Conservation (phyloP, 1,284 basidiomycete genomes). For the Sutorius eximius region DNA sequence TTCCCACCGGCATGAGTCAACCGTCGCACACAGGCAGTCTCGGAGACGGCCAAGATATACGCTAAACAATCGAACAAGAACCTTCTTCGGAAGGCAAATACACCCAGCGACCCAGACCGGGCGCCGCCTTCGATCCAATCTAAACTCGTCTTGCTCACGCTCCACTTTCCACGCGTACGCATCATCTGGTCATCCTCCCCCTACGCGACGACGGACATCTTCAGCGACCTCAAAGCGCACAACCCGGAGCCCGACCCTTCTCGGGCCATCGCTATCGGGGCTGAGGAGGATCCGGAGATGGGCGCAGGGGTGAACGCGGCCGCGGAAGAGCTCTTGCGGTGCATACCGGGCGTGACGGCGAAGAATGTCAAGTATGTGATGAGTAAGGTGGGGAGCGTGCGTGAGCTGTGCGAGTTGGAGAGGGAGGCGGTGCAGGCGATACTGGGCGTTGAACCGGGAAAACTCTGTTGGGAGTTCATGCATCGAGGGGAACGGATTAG, state of each 20-base stretch:
- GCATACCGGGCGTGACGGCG: constrained; percentile 76
- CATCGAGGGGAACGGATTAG: constrained; percentile 59
- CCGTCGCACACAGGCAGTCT: constrained; percentile 44
- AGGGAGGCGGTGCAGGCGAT: constrained; percentile 68
- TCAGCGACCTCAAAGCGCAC: constrained; percentile 88
- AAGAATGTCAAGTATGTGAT: constrained; percentile 89
- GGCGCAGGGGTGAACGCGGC: constrained; percentile 70
- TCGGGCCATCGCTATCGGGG: constrained; percentile 76
- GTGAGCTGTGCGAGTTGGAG: constrained; percentile 72
- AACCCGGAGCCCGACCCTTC: constrained; percentile 80
- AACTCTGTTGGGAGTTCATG: constrained; percentile 78
- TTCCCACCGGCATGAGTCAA: constrained; percentile 1
- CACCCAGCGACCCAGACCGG: constrained; percentile 42
- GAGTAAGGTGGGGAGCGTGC: constrained; percentile 74
- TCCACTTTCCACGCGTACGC: constrained; percentile 87
- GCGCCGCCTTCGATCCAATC: constrained; percentile 67
- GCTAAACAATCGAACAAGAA: constrained; percentile 55
- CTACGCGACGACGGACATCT: constrained; percentile 88
- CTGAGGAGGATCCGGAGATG: constrained; percentile 67
- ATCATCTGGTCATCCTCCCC: constrained; percentile 98
- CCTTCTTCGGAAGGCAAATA: constrained; percentile 50
- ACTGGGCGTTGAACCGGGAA: constrained; percentile 82
- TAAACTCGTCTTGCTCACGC: constrained; percentile 86
- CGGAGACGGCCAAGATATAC: constrained; percentile 63
- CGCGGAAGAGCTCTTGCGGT: constrained; percentile 74